These are phyloP conservation scores for Themeda triandra DNA, from an alignment of 176 grass and related monocot species.

Conservation along the genomic window DNA sequence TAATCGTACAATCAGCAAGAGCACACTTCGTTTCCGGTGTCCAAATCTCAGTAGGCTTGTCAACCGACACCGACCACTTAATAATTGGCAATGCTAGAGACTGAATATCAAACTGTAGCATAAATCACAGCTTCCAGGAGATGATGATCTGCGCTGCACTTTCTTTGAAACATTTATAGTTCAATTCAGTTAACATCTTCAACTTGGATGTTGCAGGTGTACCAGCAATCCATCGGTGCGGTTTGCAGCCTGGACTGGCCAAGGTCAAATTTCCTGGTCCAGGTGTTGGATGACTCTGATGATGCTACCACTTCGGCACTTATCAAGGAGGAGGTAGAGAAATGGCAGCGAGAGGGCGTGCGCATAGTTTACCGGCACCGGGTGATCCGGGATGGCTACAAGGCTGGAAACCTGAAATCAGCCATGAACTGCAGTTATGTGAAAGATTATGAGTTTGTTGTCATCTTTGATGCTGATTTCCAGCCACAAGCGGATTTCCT, in stretches of 20 bases:
- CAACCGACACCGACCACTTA: not conserved
- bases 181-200: conserved; percentile 13
- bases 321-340: conserved; percentile 79
- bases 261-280: conserved; percentile 56
- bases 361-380: conserved; percentile 70
- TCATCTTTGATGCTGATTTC: conserved; percentile 93
- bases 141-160: not conserved
- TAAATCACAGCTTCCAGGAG: not conserved
- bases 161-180: not conserved
- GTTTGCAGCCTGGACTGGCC: conserved; percentile 84
- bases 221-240: conserved; percentile 86
- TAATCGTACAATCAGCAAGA: not conserved
- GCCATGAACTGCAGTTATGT: conserved; percentile 92
- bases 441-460: conserved; percentile 76
- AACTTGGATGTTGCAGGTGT: conserved; percentile 60
- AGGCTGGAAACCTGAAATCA: conserved; percentile 88
- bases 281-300: conserved; percentile 85
- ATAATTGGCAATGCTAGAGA: conserved; percentile 12
- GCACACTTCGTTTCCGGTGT: not conserved
- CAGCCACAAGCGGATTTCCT: conserved; percentile 74
- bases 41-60: conserved; percentile 20
- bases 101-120: not conserved
- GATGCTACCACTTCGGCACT: conserved; percentile 54
- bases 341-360: conserved; percentile 69
- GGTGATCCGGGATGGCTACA: conserved; percentile 73